Conservation (phyloP, 1,139 yeast genomes). For the Saccharomyces hybrid region DNA sequence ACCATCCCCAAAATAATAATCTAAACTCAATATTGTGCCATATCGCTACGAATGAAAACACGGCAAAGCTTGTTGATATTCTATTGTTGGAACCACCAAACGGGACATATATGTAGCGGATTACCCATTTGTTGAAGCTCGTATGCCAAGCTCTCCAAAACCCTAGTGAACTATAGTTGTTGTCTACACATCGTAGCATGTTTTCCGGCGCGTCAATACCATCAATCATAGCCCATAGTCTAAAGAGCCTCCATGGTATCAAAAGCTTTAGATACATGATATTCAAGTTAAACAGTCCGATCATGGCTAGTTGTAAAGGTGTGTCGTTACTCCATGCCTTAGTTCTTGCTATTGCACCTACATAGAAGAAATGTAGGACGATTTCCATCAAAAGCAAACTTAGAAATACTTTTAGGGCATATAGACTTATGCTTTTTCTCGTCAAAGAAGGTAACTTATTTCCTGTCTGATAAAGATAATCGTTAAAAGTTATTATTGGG, state of each 20-base stretch:
- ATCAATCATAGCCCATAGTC: slow-evolving; percentile 87
- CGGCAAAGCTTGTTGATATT: slow-evolving; percentile 68
- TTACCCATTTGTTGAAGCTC: slow-evolving; percentile 83
- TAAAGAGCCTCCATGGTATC: slow-evolving; percentile 92
- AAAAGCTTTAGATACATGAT: slow-evolving; percentile 87
- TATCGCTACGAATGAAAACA: slow-evolving; percentile 92
- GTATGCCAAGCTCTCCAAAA: slow-evolving; percentile 99
- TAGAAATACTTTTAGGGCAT: slow-evolving; percentile 59
- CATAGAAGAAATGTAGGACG: slow-evolving; percentile 78
- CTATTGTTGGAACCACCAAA: slow-evolving; percentile 73
- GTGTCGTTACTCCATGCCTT: slow-evolving; percentile 87
- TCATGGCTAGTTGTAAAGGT: slow-evolving; percentile 91
- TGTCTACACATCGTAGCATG: slow-evolving; percentile 93
- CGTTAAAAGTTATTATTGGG: slow-evolving; percentile 88
- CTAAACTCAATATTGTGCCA: slow-evolving; percentile 96
- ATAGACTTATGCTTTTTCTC: slow-evolving; percentile 46
- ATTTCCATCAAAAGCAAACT: slow-evolving; percentile 86
- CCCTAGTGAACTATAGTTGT: slow-evolving; percentile 83
- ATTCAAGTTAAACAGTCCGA: slow-evolving; percentile 82
- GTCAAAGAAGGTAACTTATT: slow-evolving; percentile 46
- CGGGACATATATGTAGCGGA: slow-evolving; percentile 77
- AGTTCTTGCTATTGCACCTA: slow-evolving; percentile 79
- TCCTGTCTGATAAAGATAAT: slow-evolving; percentile 62
- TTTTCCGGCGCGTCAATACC: slow-evolving; percentile 96
- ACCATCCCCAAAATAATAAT: slow-evolving; percentile 92